Base-by-base conservation (phyloP, 768 basidiomycete genomes). In the Agaricus sinodeliciosus region DNA sequence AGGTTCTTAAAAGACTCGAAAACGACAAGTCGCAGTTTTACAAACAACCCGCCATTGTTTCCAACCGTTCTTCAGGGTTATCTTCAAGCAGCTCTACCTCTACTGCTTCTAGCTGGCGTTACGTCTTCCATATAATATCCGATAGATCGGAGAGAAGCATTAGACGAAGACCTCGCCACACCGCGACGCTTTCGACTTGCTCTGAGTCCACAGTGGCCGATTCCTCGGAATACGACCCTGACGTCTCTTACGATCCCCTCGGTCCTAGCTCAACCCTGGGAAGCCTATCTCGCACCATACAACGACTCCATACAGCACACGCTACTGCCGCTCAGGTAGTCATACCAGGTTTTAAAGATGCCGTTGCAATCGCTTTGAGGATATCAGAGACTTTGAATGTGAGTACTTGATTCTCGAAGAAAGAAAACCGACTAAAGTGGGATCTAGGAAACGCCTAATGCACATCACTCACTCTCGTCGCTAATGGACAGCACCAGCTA, bases 301-400 rank as follows among this genome's bases (percentile, higher is more conserved):
- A 53, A 28, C 27, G 37, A 25, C 19, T 53, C 9, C 37, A 27
- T 22, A 9, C 40, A 3, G 51, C 44, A 3, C 37, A 35, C 13
- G 2, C 44, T 7, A 19, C 44, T 19, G 51, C 31, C 31, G 11
- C 51, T 11, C 26, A 37, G 5, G 12, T 46, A 9, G 36, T 44
- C 5, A 9, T 46, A 11, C 51, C 51, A 6, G 51, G 51, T n/a
- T 44, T 53, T 12, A n/a, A 31, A 22, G 36, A 26, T 12, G 51
- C 25, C 9, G 45, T 53, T 27, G 43, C 35, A 40, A 25, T 45
- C 2, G 43, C 44, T 3, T 31, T 53, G 27, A 43, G 36, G 9
- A 39, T 53, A 45, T 43, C 51, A 1, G 44, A 53, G 34, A 26
- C 37, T 15, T 13, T 53, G 25, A 40, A 6, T 34, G 51, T 53